Evolutionary conservation across 1,139 yeast species (phyloP).

Genomic region (Pichia sp.): DNA sequence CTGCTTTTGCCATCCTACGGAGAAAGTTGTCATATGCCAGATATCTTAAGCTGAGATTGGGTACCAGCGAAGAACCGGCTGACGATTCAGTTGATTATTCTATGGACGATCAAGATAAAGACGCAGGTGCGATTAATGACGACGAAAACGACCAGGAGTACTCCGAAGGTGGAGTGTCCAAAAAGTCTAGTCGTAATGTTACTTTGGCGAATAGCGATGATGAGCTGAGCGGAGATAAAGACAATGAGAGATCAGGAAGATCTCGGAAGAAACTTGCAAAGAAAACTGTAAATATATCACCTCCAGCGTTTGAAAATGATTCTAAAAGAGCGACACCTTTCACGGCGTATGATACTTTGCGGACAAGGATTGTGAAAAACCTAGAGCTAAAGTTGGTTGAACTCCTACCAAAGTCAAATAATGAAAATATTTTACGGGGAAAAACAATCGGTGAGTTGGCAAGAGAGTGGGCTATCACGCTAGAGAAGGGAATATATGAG

Average conservation of each 20-base stretch:
- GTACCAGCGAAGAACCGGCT: slow-evolving; percentile 10
- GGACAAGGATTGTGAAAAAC: slow-evolving; percentile 7
- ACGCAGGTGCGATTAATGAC: neutral
- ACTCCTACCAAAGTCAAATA: slow-evolving; percentile 5
- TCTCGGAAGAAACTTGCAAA: neutral
- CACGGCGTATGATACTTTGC: slow-evolving; percentile 2
- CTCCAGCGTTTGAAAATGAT: neutral
- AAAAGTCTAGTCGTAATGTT: neutral
- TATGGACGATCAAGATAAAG: slow-evolving; percentile 17
- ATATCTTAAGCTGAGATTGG: slow-evolving; percentile 20
- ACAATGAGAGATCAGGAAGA: neutral
- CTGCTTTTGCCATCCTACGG: slow-evolving; percentile 31
- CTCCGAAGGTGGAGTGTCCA: neutral
- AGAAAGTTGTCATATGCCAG: slow-evolving; percentile 30
- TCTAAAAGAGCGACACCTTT: neutral
- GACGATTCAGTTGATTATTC: slow-evolving; percentile 9
- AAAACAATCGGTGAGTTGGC: slow-evolving; percentile 31
- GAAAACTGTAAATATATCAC: neutral
- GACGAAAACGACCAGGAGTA: slow-evolving; percentile 5
- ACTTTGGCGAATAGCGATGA: neutral
- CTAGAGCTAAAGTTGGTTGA: slow-evolving; percentile 7
- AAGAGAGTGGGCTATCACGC: slow-evolving; percentile 38
- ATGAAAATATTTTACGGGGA: slow-evolving; percentile 22
- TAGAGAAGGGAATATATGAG: slow-evolving; percentile 41
- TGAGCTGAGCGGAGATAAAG: neutral